Conservation (phyloP, 768 basidiomycete species). For the Solioccasus polychromus region DNA sequence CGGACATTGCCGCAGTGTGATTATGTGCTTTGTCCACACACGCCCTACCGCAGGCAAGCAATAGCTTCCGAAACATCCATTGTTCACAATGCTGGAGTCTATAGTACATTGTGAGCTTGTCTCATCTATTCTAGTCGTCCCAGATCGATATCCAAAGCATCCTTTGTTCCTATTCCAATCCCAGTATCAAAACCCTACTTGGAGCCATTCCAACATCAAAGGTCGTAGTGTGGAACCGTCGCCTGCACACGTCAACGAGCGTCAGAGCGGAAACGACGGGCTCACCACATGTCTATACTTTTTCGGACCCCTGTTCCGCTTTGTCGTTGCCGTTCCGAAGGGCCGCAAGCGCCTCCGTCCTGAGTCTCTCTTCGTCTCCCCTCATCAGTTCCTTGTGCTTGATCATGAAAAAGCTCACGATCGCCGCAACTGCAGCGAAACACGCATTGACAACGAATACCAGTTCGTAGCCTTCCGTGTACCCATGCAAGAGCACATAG, state of each 20-base stretch:
- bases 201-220: no score
- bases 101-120: no score
- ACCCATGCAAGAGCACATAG: slow-evolving; percentile 46
- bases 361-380: slow-evolving; percentile 52
- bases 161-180: no score
- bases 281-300: slow-evolving; percentile 8
- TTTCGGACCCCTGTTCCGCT: not conserved
- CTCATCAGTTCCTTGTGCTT: slow-evolving; percentile 58
- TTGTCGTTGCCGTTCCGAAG: not conserved
- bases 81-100: no score
- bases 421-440: slow-evolving; percentile 51
- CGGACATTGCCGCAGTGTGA: slow-evolving; percentile 21
- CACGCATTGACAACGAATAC: slow-evolving; percentile 63
- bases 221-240: no score
- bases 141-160: no score
- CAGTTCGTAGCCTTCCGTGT: slow-evolving; percentile 53
- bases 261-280: not conserved
- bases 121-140: no score
- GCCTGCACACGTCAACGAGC: not conserved
- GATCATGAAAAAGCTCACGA: slow-evolving; percentile 57
- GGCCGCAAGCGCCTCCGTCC: slow-evolving; percentile 34
- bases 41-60: not conserved
- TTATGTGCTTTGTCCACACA: slow-evolving; percentile 8
- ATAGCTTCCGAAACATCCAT: no score
- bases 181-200: no score